Evolutionary conservation across 225 moss, liverwort and hornwort species (phyloP).

Genomic region (Bryum argenteum): DNA sequence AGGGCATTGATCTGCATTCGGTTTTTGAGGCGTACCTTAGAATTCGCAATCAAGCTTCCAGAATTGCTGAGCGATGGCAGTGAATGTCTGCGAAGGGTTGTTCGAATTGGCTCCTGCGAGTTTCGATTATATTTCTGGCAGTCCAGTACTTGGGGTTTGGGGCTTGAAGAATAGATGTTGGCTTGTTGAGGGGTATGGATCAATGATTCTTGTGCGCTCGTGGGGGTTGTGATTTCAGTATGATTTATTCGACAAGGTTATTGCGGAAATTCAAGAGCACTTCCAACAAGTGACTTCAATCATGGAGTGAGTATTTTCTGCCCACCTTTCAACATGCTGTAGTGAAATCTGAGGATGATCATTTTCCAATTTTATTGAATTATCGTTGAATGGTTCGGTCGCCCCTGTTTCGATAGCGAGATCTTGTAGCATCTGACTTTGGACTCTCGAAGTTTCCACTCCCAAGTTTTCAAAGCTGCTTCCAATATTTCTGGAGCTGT

Average conservation of each 20-base stretch:
- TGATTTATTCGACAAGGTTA: slow-evolving; percentile 84
- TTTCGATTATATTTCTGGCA: background rate
- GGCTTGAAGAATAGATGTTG: background rate
- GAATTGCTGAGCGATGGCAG: too few relatives aligned
- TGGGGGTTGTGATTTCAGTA: slow-evolving; percentile 57
- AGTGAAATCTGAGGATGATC: slow-evolving; percentile 1
- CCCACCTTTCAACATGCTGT: background rate
- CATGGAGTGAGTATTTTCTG: slow-evolving; percentile 65
- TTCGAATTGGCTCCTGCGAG: background rate
- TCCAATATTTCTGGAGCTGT: background rate
- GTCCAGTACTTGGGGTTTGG: slow-evolving; percentile 26
- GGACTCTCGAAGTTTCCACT: background rate
- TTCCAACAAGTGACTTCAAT: slow-evolving; percentile 75
- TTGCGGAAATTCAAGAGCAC: slow-evolving; percentile 88
- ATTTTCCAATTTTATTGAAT: background rate
- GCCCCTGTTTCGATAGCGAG: slow-evolving; percentile 1
- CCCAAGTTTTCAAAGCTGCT: background rate
- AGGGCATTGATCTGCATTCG: too few relatives aligned
- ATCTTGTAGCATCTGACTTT: background rate
- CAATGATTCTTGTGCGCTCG: background rate
- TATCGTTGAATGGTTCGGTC: slow-evolving; percentile 8
- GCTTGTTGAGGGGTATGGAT: background rate
- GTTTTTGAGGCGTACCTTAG: too few relatives aligned
- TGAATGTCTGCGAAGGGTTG: background rate
- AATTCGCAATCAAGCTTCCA: too few relatives aligned